Evolutionary conservation across 768 basidiomycete species (phyloP).

Genomic region (Exidia glandulosa): DNA sequence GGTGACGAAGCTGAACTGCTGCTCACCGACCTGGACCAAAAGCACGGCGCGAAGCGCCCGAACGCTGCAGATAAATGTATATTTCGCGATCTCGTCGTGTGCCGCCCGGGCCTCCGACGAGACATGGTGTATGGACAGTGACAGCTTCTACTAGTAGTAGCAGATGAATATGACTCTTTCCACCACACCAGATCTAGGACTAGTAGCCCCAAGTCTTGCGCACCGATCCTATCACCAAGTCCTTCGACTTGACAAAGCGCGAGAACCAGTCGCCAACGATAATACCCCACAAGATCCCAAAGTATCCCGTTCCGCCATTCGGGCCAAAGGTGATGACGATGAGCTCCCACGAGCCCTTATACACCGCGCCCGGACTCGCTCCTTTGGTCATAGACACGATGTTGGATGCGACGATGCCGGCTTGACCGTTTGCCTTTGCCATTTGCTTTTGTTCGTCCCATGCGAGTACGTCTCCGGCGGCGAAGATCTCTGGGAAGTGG

Average conservation of each 20-base stretch:
- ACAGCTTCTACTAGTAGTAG: too few species aligned
- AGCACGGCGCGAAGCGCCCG: too few species aligned
- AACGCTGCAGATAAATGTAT: too few species aligned
- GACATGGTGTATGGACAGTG: too few species aligned
- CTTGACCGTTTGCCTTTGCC: slow-evolving; percentile 36
- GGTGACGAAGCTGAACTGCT: too few species aligned
- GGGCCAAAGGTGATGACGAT: slow-evolving; percentile 45
- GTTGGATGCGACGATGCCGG: slow-evolving; percentile 35
- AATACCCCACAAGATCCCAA: slow-evolving; percentile 34
- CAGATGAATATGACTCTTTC: too few species aligned
- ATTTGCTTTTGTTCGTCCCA: slow-evolving; percentile 53
- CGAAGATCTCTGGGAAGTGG: slow-evolving; percentile 45
- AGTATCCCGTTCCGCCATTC: slow-evolving; percentile 30
- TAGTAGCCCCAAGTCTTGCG: background rate
- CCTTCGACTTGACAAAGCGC: slow-evolving; percentile 26
- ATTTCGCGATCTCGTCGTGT: too few species aligned
- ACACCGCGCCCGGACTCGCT: slow-evolving; percentile 24
- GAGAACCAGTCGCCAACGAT: slow-evolving; percentile 35
- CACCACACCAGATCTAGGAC: too few species aligned
- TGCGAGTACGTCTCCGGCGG: slow-evolving; percentile 54
- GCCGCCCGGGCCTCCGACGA: too few species aligned
- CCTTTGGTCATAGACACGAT: slow-evolving; percentile 33
- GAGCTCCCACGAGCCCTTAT: slow-evolving; percentile 40
- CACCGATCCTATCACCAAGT: background rate
- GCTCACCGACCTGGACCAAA: too few species aligned